Evolutionary conservation across 2,329 filamentous ascomycete genomes (phyloP).

Genomic region (Coniella vitis): DNA sequence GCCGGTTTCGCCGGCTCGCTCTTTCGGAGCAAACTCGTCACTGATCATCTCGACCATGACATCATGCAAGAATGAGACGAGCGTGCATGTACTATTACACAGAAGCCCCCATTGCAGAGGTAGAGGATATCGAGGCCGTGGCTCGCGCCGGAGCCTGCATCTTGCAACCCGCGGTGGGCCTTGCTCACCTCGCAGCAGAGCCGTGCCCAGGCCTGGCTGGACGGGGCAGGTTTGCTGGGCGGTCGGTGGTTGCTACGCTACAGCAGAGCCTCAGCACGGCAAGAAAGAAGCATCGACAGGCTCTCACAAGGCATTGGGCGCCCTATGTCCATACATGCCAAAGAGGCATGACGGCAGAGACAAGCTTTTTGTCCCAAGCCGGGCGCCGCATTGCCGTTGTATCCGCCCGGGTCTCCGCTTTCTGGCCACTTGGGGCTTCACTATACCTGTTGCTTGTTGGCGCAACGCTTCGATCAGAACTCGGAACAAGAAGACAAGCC

Average conservation of each 20-base stretch:
- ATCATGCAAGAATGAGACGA: background rate
- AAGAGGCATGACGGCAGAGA: background rate
- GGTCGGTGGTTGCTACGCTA: no score
- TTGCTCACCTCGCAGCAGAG: background rate
- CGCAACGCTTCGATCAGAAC: background rate
- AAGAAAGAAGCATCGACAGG: no score
- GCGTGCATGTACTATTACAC: background rate
- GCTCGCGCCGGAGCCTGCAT: no score
- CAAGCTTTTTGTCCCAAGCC: background rate
- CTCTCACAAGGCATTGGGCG: background rate
- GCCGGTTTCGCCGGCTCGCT: constrained; percentile 2
- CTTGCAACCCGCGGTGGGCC: no score
- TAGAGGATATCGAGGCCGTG: background rate
- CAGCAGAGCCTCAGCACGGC: no score
- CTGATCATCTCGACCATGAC: background rate
- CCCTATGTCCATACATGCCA: no score
- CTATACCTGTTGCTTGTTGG: background rate
- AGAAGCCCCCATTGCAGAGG: background rate
- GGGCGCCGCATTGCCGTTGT: background rate
- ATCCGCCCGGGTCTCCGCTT: background rate
- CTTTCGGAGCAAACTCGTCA: background rate
- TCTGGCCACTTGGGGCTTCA: background rate
- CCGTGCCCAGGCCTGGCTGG: background rate
- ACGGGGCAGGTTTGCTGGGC: no score
- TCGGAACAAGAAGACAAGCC: background rate